Base-by-base conservation (phyloP, 805 yeast genomes). In the Teunomyces kruisii region DNA sequence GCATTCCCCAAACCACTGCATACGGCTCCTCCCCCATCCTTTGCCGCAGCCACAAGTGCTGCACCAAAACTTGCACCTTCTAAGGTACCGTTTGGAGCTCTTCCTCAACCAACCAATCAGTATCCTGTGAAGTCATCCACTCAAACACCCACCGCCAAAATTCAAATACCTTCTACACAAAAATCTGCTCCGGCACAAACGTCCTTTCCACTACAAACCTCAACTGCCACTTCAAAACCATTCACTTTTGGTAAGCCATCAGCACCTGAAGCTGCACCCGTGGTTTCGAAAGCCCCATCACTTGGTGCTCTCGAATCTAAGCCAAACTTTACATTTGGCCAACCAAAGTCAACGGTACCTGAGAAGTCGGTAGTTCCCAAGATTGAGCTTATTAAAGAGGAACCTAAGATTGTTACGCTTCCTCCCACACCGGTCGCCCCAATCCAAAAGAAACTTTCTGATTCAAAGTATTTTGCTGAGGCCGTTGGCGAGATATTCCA, bases 401-500 rank as follows among this genome's bases (percentile, higher is more conserved):
- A 35, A 14, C 38, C 38, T 3, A 35, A 35, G n/a, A 22, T 22
- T 6, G 35, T 17, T 14, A 6, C 42, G 6, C 15, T 30, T 19
- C 42, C 35, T 6, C 32, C 26, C 14, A 10, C 41, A 7, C 27
- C 24, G 2, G 9, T 3, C 3, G 19, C 16, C n/a, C 46, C 43
- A 10, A 31, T n/a, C 2, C n/a, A 46, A 19, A 47, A 51, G 22
- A 63, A 51, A 32, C 47, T 71, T 4, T 42, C 48, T 2, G 68
- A 70, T 9, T 46, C 52, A 10, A 54, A 62, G 1, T 42, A 41
- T 3, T 76, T 63, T 45, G 27, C 50, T 0, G 17, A 40, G 15
- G 79, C 78, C 1, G 54, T 63, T 0, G 37, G 43, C 1, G 49
- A 46, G 6, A 46, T 68, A 1, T 57, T 53, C 12, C 40, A 57